Conservation (phyloP, 768 basidiomycete genomes). For the Cyathus striatus region DNA sequence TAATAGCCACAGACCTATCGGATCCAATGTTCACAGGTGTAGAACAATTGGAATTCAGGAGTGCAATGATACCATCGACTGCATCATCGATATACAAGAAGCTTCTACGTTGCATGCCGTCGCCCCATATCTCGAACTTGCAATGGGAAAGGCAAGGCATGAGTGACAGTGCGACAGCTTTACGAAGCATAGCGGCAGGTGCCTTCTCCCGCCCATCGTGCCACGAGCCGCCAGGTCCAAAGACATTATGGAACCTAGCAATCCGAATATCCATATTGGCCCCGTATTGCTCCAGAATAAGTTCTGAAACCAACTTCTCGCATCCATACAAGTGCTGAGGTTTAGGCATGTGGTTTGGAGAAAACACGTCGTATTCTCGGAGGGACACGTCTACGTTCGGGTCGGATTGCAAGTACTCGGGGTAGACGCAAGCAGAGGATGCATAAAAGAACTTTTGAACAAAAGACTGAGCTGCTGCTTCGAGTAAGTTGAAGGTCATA, state of each 20-base stretch:
- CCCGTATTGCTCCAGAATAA: slow-evolving; percentile 29
- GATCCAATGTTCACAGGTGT: slow-evolving; percentile 49
- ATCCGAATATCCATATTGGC: slow-evolving; percentile 33
- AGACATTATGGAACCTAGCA: slow-evolving; percentile 57
- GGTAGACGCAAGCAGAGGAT: slow-evolving; percentile 58
- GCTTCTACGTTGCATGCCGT: slow-evolving; percentile 46
- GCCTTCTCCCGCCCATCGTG: slow-evolving; percentile 52
- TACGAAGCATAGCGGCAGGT: slow-evolving; percentile 52
- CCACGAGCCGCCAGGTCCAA: slow-evolving; percentile 51
- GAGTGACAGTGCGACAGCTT: slow-evolving; percentile 33
- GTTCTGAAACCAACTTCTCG: slow-evolving; percentile 50
- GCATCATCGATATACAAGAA: slow-evolving; percentile 54
- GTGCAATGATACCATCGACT: slow-evolving; percentile 41
- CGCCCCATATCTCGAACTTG: slow-evolving; percentile 52
- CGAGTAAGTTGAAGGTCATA: slow-evolving; percentile 45
- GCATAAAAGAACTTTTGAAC: slow-evolving; percentile 47
- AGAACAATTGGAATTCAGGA: slow-evolving; percentile 31
- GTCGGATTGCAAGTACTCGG: slow-evolving; percentile 31
- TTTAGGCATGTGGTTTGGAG: slow-evolving; percentile 27
- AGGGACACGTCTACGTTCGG: slow-evolving; percentile 33
- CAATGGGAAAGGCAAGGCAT: slow-evolving; percentile 2
- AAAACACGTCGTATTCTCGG: slow-evolving; percentile 39
- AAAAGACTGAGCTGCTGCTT: slow-evolving; percentile 27
- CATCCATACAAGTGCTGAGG: slow-evolving; percentile 58
- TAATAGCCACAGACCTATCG: slow-evolving; percentile 34